A percentile compares a stretch with the other conserved stretches of the same genome.
Evolutionary conservation across 345 rosid species (phyloP).

Genomic region (Hibiscus trionum): DNA sequence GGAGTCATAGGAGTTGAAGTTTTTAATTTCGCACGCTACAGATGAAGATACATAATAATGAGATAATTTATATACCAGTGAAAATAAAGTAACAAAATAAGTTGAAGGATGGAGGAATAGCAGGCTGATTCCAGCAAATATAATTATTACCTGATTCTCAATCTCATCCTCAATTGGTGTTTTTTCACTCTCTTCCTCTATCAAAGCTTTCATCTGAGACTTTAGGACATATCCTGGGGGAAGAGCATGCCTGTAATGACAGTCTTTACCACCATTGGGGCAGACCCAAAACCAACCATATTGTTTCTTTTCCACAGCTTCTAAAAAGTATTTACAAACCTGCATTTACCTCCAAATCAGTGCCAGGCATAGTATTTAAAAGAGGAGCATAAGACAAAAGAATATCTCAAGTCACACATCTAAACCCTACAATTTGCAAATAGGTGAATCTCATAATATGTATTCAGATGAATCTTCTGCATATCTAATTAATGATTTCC

Average conservation of each 20-base stretch:
- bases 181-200: constrained; percentile 58
- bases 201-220: constrained; percentile 63
- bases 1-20: constrained; percentile 53
- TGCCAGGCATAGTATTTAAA: constrained; percentile 9
- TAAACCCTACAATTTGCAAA: neutral
- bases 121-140: neutral
- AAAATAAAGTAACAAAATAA: neutral
- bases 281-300: constrained; percentile 76
- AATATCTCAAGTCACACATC: neutral
- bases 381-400: too few relatives aligned
- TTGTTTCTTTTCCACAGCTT: constrained; percentile 72
- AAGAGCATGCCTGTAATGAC: constrained; percentile 72
- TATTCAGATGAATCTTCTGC: too few relatives aligned
- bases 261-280: constrained; percentile 58
- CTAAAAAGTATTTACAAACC: constrained; percentile 64
- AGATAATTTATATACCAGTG: neutral
- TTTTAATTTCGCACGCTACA: constrained; percentile 45
- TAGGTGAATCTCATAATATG: too few relatives aligned
- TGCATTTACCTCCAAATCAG: constrained; percentile 14
- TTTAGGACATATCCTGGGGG: constrained; percentile 61
- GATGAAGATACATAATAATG: constrained; percentile 7
- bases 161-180: constrained; percentile 55
- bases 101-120: neutral
- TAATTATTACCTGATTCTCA: constrained; percentile 45
- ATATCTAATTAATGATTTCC: too few relatives aligned